A percentile compares a stretch with the other conserved stretches of the same genome.
These are phyloP conservation scores for Helminthosporium solani DNA, from an alignment of 2,329 filamentous ascomycete genomes.

Conservation along the genomic window DNA sequence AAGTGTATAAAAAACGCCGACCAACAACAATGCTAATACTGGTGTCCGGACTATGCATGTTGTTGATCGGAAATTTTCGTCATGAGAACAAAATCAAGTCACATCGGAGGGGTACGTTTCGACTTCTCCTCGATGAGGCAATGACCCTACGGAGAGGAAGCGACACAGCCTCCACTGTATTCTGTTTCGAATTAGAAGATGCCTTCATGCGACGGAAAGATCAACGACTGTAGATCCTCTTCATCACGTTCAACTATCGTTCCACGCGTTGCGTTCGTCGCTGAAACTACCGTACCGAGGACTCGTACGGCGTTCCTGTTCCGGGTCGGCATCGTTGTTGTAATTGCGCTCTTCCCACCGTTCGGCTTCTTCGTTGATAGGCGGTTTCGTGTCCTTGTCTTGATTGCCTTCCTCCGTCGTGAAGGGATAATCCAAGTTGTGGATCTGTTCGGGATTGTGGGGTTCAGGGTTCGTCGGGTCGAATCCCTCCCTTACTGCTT, in stretches of 20 bases:
- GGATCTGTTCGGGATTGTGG: slow-evolving; percentile 45
- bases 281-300: slow-evolving; percentile 46
- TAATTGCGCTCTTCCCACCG: slow-evolving; percentile 47
- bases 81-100: not conserved
- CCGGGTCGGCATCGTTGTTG: slow-evolving; percentile 19
- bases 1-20: not conserved
- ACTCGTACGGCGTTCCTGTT: slow-evolving; percentile 24
- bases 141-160: not conserved
- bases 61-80: not conserved
- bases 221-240: not conserved
- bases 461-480: slow-evolving; percentile 51
- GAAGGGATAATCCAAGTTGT: slow-evolving; percentile 50
- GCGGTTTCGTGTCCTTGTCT: slow-evolving; percentile 36
- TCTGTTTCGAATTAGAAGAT: not conserved
- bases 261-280: slow-evolving; percentile 47
- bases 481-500: slow-evolving; percentile 57
- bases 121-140: not conserved
- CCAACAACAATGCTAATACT: not conserved
- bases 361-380: slow-evolving; percentile 45
- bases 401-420: slow-evolving; percentile 45
- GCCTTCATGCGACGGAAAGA: too few species aligned
- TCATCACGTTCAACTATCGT: slow-evolving; percentile 16
- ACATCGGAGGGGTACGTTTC: not conserved
- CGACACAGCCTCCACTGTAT: not conserved
- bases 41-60: not conserved